Evolutionary conservation across 192 early-diverging fungal genomes (phyloP), one percentile per base, ranked within the genome.

Genomic region (Coemansia javaensis): DNA sequence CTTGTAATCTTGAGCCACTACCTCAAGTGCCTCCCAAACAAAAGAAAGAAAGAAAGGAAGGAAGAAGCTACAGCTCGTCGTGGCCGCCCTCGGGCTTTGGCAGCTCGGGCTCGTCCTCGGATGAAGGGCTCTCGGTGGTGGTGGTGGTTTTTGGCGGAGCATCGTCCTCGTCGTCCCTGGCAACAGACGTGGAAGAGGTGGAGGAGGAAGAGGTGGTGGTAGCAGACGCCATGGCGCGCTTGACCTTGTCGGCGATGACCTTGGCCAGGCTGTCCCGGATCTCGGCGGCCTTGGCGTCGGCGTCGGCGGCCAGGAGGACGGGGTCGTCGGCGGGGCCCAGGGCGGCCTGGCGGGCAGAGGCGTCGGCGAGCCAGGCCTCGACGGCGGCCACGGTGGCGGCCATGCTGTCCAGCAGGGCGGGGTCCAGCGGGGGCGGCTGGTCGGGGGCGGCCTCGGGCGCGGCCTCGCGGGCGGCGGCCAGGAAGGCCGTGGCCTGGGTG

Each of bases 341-440:
- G 12, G 63, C 71, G 0, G 61, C 66, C 63, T 94, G 93, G 38
- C 64, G 66, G 4, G 44, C 62, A 13, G 81, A 47, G 65, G 78
- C 82, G 7, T 75, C 64, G 23, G 65, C 50, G 6, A 92, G 72
- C 91, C 91, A 94, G 5, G 50, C 27, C 23, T n/a, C n/a, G n/a
- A n/a, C n/a, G n/a, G n/a, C n/a, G n/a, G n/a, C n/a, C n/a, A n/a
- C n/a, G 5, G 28, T 8, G 28, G 7, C 28, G 10, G 44, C 30
- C 5, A 53, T 47, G 7, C 59, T 53, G 21, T 82, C 76, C 10
- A 77, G 59, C 14, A 65, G 65, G n/a, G n/a, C n/a, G n/a, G n/a
- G n/a, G n/a, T 84, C 86, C 4, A 63, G 77, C 7, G 40, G 54
- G 1, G 80, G 72, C 49, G 85, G 75, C 44, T 82, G n/a, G n/a